Percentiles rank a stretch among this genome's conserved stretches.
Conservation (phyloP, 208 protist species). For the Leishmania martiniquensis region DNA sequence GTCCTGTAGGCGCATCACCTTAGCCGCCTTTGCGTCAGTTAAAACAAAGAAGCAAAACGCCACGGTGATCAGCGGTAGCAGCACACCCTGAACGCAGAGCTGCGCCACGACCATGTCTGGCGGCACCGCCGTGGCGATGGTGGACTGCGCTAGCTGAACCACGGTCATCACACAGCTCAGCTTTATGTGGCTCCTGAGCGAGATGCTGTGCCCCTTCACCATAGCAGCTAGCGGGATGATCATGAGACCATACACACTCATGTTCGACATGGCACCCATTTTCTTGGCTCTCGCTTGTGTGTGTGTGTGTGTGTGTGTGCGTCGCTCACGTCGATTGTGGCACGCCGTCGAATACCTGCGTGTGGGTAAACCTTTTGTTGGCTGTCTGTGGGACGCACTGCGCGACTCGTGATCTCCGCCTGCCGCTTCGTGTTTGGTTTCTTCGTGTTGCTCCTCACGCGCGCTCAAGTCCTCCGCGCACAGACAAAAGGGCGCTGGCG, state of each 20-base stretch:
- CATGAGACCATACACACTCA: conserved; percentile 76
- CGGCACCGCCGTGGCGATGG: conserved; percentile 41
- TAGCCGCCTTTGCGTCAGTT: conserved; percentile 51
- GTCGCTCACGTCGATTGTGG: not conserved
- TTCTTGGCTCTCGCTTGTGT: conserved; percentile 1
- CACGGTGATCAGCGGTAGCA: conserved; percentile 51
- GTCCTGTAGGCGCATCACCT: conserved; percentile 50
- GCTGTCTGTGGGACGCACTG: not conserved
- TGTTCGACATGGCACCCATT: conserved; percentile 75
- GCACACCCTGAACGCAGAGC: conserved; percentile 31
- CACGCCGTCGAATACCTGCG: not conserved
- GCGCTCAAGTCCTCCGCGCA: too few relatives aligned
- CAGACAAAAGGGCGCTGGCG: not conserved
- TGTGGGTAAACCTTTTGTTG: not conserved
- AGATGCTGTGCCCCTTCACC: conserved; percentile 60
- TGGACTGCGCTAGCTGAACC: conserved; percentile 62
- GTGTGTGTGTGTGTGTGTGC: not conserved
- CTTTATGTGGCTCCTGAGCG: conserved; percentile 36
- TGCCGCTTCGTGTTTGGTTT: too few relatives aligned
- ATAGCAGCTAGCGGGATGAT: conserved; percentile 72
- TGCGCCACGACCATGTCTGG: conserved; percentile 22
- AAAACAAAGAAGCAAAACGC: conserved; percentile 64
- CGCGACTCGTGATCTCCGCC: not conserved
- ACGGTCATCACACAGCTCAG: conserved; percentile 43
- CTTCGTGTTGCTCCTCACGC: not conserved